Evolutionary conservation across 2,329 filamentous ascomycete genomes (phyloP).

Genomic region (Fusarium avenaceum): DNA sequence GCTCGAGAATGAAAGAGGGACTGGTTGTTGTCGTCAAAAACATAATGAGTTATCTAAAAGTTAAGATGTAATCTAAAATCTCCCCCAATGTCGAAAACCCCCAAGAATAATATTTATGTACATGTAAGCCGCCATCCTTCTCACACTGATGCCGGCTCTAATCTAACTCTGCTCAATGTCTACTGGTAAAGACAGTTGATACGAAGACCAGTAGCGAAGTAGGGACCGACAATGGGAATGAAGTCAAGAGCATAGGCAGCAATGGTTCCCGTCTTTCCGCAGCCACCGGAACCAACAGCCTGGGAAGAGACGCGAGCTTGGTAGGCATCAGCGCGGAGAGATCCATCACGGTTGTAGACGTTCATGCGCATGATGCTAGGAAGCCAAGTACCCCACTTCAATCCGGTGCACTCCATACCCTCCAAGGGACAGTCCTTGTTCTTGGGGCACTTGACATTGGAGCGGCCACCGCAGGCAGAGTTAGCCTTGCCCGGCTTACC

Average conservation of each 20-base stretch:
- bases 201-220: slow-evolving; percentile 12
- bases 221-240: slow-evolving; percentile 5
- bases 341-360: slow-evolving; percentile 16
- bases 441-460: background rate
- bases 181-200: slow-evolving; percentile 3
- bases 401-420: slow-evolving; percentile 6
- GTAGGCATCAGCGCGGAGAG: background rate
- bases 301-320: slow-evolving; percentile 10
- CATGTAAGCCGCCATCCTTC: no score
- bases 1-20: no score
- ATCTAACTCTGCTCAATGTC: no score
- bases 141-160: no score
- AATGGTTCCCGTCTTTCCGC: slow-evolving; percentile 1
- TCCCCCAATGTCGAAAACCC: no score
- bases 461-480: slow-evolving; percentile 6
- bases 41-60: no score
- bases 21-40: no score
- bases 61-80: no score
- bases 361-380: slow-evolving; percentile 20
- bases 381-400: slow-evolving; percentile 16
- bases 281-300: slow-evolving; percentile 4
- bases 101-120: no score
- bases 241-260: slow-evolving; percentile 2
- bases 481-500: background rate
- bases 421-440: slow-evolving; percentile 11